phyloP scores from a whole-genome alignment of 306 rosid species.

The Albizia julibrissin region DNA sequence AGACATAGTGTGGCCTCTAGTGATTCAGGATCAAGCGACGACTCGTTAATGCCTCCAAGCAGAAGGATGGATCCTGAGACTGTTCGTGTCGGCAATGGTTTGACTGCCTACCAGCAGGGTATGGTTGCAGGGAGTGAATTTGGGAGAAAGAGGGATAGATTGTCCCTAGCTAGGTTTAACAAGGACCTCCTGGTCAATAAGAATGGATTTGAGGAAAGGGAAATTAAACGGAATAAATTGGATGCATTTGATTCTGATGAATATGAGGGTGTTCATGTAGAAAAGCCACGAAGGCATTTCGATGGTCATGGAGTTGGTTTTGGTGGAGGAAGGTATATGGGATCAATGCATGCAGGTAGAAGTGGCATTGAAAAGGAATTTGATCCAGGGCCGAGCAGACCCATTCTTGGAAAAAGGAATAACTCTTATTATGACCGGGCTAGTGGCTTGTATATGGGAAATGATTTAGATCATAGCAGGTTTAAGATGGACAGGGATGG shows the following conservation, averaged over 20 bases:
- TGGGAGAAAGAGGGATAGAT: slow-evolving; percentile 57
- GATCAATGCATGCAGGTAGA: slow-evolving; percentile 57
- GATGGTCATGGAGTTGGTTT: slow-evolving; percentile 42
- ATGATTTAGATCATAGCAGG: slow-evolving; percentile 44
- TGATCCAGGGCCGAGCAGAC: slow-evolving; percentile 62
- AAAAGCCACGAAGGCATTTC: slow-evolving; percentile 46
- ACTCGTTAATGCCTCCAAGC: slow-evolving; percentile 47
- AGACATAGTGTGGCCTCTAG: slow-evolving; percentile 53
- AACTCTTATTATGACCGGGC: slow-evolving; percentile 45
- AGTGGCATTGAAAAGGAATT: slow-evolving; percentile 60
- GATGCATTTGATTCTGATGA: slow-evolving; percentile 74
- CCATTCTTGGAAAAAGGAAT: slow-evolving; percentile 51
- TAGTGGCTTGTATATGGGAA: slow-evolving; percentile 43
- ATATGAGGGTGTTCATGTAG: slow-evolving; percentile 56
- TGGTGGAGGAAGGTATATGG: slow-evolving; percentile 57
- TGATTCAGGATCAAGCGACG: slow-evolving; percentile 80
- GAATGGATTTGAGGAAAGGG: slow-evolving; percentile 51
- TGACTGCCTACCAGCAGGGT: slow-evolving; percentile 57
- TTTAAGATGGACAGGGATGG: slow-evolving; percentile 55
- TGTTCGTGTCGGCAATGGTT: slow-evolving; percentile 58
- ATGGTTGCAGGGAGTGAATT: slow-evolving; percentile 48
- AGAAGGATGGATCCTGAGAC: slow-evolving; percentile 77
- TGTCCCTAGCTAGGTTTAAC: slow-evolving; percentile 41
- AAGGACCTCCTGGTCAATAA: slow-evolving; percentile 43
- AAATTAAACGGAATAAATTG: slow-evolving; percentile 53